Percentiles rank a stretch among this genome's conserved stretches.
These are phyloP conservation scores for Solanum hybrid DNA, from an alignment of 305 asterid species.

Conservation along the genomic window DNA sequence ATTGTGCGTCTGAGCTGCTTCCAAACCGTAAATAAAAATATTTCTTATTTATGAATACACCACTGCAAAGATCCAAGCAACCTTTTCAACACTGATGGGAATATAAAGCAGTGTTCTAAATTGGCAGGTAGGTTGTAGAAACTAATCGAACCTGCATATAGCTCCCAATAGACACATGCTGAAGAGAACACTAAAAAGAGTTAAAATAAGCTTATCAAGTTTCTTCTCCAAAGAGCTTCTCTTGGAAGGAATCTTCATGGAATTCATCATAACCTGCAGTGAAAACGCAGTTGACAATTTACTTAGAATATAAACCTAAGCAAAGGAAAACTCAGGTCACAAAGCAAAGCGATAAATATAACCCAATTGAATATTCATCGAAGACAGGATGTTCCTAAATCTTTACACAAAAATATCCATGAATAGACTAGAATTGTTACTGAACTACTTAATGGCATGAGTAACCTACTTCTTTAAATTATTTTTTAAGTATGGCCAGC, in stretches of 20 bases:
- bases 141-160: conserved; percentile 73
- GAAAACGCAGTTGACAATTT: conserved; percentile 4
- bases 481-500: neutral
- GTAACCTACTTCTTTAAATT: neutral
- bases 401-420: neutral
- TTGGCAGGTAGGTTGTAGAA: conserved; percentile 6
- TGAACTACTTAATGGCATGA: neutral
- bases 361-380: neutral
- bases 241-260: conserved; percentile 99
- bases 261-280: conserved; percentile 98
- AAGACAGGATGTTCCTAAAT: neutral
- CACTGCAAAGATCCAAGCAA: conserved; percentile 48
- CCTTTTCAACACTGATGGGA: neutral
- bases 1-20: conserved; percentile 56
- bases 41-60: conserved; percentile 67
- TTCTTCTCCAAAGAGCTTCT: conserved; percentile 97
- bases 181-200: conserved; percentile 76
- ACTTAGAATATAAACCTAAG: neutral
- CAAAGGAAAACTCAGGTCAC: neutral
- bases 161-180: conserved; percentile 97
- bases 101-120: neutral
- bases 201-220: conserved; percentile 92
- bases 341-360: neutral
- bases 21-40: conserved; percentile 78
- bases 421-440: neutral